Base-by-base conservation (phyloP, 805 yeast genomes). In the Yarrowia sp. region DNA sequence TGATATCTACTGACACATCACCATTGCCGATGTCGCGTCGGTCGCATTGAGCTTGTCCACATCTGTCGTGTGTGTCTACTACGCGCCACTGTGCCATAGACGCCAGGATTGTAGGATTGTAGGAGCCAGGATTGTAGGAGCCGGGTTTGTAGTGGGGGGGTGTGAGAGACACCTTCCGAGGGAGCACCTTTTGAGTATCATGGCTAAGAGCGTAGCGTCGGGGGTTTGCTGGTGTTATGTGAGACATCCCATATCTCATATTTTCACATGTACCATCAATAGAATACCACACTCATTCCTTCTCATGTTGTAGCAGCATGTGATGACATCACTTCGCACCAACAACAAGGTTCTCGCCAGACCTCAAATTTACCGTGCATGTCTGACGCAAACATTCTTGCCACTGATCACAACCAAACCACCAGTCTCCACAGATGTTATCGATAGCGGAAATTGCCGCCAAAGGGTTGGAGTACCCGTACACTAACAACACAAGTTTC, bases 401-500 rank as follows among this genome's bases (percentile, higher is more conserved):
- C 61, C 61, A 54, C 61, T 36, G 61, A 54, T 51, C 58, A 54
- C 46, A 44, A 26, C 35, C 26, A 7, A 33, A 52, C 59, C 33
- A 22, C 22, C 52, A 32, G 54, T 12, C 35, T 46, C 35, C 32
- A 10, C 19, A 9, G 19, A 54, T 54, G 61, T 16, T 58, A 19
- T 30, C 63, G 38, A 58, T 58, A 58, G 36, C 63, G 22, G 63
- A 58, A 33, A 43, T 58, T 16, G 51, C 51, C 4, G 40, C 38
- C 16, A 40, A 43, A 32, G 63, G 63, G 9, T 24, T 58, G 40
- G 76, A 78, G 66, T 87, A 85, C 71, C 83, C 79, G 64, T 88
- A 82, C 73, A 81, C 85, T 40, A 71, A 79, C 2, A 67, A 72
- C 0, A 79, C 85, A 16, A 83, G 88, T 0, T 71, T 86, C 62